Base-by-base conservation (phyloP, 257 asterid species). In the Nicotiana tabacum region DNA sequence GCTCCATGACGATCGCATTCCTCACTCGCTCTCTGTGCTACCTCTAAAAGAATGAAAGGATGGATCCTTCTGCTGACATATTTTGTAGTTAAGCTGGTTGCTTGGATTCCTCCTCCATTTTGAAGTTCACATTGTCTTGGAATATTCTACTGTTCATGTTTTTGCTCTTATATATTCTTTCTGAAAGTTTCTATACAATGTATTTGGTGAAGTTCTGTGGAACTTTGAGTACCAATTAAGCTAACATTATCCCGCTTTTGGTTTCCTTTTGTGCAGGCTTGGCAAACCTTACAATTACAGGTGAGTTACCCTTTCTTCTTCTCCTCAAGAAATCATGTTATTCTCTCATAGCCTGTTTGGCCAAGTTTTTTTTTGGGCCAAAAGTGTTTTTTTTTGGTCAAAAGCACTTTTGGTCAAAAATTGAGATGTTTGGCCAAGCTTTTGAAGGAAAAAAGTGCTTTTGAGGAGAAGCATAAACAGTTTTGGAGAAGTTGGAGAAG, bases 261-360 rank as follows among this genome's bases (percentile, higher is more conserved):
- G 29, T 76, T 84, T 81, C 86, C 57, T 27, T 84, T 62, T 81
- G 68, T 91, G 91, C 96, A 95, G 98, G 98, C 69, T 90, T 95
- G 92, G 93, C 94, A 17, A 95, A 95, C 87, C 98, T 95, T 72
- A 90, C 98, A 39, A 80, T 93, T 80, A 80, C 92, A 83, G 98
- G 98, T 95, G 89, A 56, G 85, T 32, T 29, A 35, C 30, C 27
- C 77, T 39, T 77, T 33, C 78, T 76, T 30, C 53, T 79, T 81
- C 39, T 27, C 65, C 29, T 51, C 46, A 53, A 76, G 3, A 76
- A 76, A 27, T 24, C 30, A 76, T 15, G 80, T 13, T 15, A 2
- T 48, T 2, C 62, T 3, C 27, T 21, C 21, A 21, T 21, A 21
- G 21, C 21, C 21, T 21, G 21, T 21, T 21, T 21, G 21, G 21